Evolutionary conservation across 2,329 filamentous ascomycete species (phyloP), one percentile per base, ranked within the genome.

Genomic region (Sphaceloma murrayae): DNA sequence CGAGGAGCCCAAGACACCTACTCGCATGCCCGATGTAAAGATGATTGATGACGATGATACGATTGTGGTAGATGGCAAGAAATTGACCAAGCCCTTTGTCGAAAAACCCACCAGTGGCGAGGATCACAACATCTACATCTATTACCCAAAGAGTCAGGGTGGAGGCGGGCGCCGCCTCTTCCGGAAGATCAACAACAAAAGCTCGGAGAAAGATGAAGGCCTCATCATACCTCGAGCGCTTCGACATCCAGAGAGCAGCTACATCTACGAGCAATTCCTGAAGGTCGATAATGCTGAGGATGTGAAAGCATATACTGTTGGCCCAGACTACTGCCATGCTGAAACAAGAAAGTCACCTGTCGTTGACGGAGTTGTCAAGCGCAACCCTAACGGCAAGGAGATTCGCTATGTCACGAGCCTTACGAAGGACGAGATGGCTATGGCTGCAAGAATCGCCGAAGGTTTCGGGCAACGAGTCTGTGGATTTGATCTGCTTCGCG

Each of bases 41-140:
- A 70, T 98, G 51, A 72, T 91, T n/a, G 88, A 96, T 50, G 81
- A 94, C 53, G 85, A 85, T 19, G 88, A 98, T 58, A 81, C 83
- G 3, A 72, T 98, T 45, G 78, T 82, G 31, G 89, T 98, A 7
- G 89, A 98, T 59, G 91, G 89, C 8, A 72, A 75, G 30, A 63
- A 79, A 3, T 73, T 98, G 34, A 81, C 75, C 54, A 98, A 98
- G 59, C 91, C 91, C 0, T 98, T 98, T 58, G 91, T 98, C 27
- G 91, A 98, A 61, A 98, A 98, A 62, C 91, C 91, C 0, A 88
- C 87, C n/a, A 95, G 85, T 58, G 91, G 91, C 24, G 91, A 98
- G 64, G 89, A 98, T 57, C 91, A 98, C 67, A 98, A 98, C 61
- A 94, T 98, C 55, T 83, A 94, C 64, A 95, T 98, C 46, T 98